Percentiles rank a stretch among this genome's conserved stretches.
Conservation (phyloP, 192 early-diverging fungal species). For the Phlyctochytrium arcticum region DNA sequence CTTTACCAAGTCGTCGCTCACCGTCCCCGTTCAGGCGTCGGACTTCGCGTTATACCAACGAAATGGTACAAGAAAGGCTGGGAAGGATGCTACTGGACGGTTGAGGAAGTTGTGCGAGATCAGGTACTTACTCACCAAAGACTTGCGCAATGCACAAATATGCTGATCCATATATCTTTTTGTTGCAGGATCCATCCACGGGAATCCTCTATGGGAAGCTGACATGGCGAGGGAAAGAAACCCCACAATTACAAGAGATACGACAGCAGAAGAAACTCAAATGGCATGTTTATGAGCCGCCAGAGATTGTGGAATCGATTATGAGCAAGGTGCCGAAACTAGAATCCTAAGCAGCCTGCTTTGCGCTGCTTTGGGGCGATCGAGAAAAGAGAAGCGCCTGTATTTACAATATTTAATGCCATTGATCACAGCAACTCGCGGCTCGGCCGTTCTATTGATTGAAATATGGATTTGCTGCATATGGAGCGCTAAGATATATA, state of each 20-base stretch:
- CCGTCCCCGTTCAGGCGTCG: constrained; percentile 2
- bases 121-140: neutral
- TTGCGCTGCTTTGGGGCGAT: no score
- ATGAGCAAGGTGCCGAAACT: no score
- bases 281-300: constrained; percentile 22
- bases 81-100: constrained; percentile 12
- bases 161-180: neutral
- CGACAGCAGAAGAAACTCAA: neutral
- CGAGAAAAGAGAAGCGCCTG: no score
- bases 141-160: neutral
- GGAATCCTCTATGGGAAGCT: constrained; percentile 11
- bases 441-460: no score
- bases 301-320: no score
- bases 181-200: constrained; percentile 2
- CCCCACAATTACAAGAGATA: constrained; percentile 2
- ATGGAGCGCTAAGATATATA: no score
- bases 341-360: no score
- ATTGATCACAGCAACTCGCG: no score
- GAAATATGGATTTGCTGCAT: no score
- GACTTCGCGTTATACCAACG: constrained; percentile 12
- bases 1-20: constrained; percentile 21
- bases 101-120: constrained; percentile 8
- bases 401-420: no score
- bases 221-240: constrained; percentile 9
- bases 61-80: constrained; percentile 11